Evolutionary conservation across 176 grass and related monocot species (phyloP), one percentile per base, ranked within the genome.

Genomic region (Aegilops longissima): DNA sequence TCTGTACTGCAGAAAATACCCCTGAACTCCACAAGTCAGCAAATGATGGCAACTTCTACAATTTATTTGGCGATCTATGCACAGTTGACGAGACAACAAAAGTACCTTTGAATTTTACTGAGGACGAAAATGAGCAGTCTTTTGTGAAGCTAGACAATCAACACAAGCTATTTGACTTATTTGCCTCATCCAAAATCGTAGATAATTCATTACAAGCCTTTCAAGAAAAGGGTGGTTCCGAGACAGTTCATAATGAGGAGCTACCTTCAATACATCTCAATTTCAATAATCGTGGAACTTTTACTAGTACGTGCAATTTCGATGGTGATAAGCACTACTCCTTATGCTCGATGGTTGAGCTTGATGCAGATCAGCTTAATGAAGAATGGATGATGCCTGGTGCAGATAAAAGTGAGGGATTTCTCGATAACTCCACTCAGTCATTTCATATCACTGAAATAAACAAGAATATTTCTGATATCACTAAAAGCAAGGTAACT

Each of bases 401-500:
- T 34, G 47, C 63, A 70, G 44, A 88, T 71, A 72, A 62, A 63
- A 49, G 58, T 35, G 63, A 49, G 27, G 66, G 79, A 40, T 40
- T 63, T 56, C 69, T 45, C 2, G 75, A 70, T 69, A 49, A 74
- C 68, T 70, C 66, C 66, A 58, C 39, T 27, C 74, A n/a, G 21
- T 71, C 87, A 47, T 12, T 4, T 76, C 73, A 88, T 76, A 61
- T 47, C 68, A 21, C 76, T 42, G 42, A 78, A 61, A 51, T 79
- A 36, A 86, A 93, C 76, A 86, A 88, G 51, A 79, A 79, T 12
- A 82, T 93, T 65, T 66, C 59, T 85, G 58, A 90, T 63, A 67
- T 84, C 49, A 78, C 61, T 87, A 85, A 68, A 79, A 85, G 77
- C 80, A 93, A 93, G 91, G 91, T 93, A 82, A 75, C 33, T 65